Conservation (phyloP, 805 yeast species). For the Candida krabiensis region DNA sequence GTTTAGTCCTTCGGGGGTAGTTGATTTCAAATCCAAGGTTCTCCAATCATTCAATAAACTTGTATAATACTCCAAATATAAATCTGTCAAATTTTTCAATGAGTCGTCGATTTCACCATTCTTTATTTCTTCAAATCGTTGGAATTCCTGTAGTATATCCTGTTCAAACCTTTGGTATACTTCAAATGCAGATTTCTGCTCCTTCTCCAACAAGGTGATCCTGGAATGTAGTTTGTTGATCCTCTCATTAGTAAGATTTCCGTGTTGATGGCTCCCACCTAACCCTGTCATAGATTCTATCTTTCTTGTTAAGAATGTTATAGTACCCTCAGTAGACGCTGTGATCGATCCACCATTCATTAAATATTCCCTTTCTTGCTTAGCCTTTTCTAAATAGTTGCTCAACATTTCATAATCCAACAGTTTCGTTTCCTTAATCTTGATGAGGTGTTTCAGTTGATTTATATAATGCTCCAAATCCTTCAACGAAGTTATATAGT, state of each 20-base stretch:
- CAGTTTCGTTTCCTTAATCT: conserved; percentile 86
- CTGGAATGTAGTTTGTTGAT: conserved; percentile 39
- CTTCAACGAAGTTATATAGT: conserved; percentile 77
- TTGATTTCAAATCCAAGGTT: conserved; percentile 25
- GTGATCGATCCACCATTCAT: conserved; percentile 37
- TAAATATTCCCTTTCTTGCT: conserved; percentile 52
- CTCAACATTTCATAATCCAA: conserved; percentile 85
- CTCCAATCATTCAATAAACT: conserved; percentile 72
- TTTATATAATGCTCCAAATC: conserved; percentile 83
- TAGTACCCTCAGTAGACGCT: conserved; percentile 35
- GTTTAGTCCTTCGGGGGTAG: conserved; percentile 1
- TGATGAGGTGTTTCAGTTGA: conserved; percentile 66
- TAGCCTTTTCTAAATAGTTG: conserved; percentile 73
- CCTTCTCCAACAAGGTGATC: conserved; percentile 45
- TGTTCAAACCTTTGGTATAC: conserved; percentile 47
- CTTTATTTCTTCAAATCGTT: conserved; percentile 77
- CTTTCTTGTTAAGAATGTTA: conserved; percentile 42
- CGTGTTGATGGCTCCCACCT: conserved; percentile 38
- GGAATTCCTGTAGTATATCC: conserved; percentile 50
- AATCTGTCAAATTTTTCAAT: conserved; percentile 70
- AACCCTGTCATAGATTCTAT: conserved; percentile 46
- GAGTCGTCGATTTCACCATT: conserved; percentile 73
- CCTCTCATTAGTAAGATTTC: conserved; percentile 44
- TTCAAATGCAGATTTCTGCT: conserved; percentile 42
- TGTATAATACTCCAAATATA: conserved; percentile 71